These are phyloP conservation scores for Saksenaea vasiformis DNA, from an alignment of 371 early-diverging fungal genomes.

Conservation along the genomic window DNA sequence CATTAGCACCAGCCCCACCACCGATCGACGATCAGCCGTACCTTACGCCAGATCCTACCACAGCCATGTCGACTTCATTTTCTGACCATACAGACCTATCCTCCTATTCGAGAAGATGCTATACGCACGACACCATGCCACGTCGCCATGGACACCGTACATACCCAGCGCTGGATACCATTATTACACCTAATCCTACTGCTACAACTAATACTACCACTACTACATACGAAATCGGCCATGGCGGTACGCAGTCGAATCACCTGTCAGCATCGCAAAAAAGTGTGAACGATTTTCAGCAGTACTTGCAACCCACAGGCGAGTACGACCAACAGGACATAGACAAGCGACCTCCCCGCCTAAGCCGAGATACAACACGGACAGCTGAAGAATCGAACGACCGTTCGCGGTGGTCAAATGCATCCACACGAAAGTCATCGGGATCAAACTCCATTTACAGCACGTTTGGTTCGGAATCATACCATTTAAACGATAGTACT, in stretches of 20 bases:
- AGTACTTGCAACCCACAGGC: background rate
- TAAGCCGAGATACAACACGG: background rate
- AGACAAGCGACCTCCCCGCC: background rate
- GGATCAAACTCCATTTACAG: constrained; percentile 43
- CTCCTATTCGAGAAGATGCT: background rate
- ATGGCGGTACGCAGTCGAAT: background rate
- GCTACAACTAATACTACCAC: background rate
- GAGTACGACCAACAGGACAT: background rate
- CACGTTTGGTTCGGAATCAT: constrained; percentile 34
- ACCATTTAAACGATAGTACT: constrained; percentile 6
- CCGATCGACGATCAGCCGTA: background rate
- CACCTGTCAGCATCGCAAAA: background rate
- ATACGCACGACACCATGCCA: background rate
- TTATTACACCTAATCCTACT: background rate
- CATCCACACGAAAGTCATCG: constrained; percentile 36
- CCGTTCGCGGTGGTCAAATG: constrained; percentile 28
- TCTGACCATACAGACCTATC: background rate
- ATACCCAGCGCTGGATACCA: background rate
- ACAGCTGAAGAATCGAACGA: background rate
- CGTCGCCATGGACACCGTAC: background rate
- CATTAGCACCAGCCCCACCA: constrained; percentile 22
- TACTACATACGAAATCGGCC: background rate
- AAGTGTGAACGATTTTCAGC: background rate
- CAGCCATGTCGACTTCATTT: constrained; percentile 1
- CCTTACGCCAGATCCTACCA: constrained; percentile 13